These are phyloP conservation scores for Aspergillus biplanus DNA, from an alignment of 495 filamentous ascomycete genomes.

Conservation along the genomic window DNA sequence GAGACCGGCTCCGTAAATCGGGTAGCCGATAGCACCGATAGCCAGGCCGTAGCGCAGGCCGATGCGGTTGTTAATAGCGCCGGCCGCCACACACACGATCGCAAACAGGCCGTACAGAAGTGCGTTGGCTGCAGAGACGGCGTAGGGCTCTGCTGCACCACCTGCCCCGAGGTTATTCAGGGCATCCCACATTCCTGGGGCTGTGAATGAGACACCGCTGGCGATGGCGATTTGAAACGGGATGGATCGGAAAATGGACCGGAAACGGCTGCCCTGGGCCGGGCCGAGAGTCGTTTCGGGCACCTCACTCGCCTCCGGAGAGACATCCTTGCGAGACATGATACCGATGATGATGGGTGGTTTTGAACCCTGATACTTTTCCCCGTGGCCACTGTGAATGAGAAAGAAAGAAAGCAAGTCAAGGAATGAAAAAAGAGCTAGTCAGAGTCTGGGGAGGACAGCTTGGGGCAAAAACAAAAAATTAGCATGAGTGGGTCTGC, in stretches of 20 bases:
- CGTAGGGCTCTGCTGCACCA: conserved; percentile 39
- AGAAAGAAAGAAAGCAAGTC: too few relatives aligned
- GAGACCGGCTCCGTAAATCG: conserved; percentile 55
- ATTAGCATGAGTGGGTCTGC: too few relatives aligned
- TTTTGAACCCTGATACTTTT: neutral
- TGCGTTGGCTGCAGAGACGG: conserved; percentile 38
- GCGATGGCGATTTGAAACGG: conserved; percentile 40
- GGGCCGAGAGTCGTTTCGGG: neutral
- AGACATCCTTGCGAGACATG: neutral
- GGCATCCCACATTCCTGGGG: conserved; percentile 42
- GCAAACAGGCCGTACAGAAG: conserved; percentile 38
- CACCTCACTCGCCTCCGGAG: neutral
- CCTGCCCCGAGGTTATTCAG: conserved; percentile 40
- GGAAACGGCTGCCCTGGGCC: neutral
- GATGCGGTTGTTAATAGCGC: conserved; percentile 52
- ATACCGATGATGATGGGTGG: neutral
- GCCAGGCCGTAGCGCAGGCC: conserved; percentile 63
- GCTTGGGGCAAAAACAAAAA: too few relatives aligned
- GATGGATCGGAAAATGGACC: conserved; percentile 12
- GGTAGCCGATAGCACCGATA: conserved; percentile 54
- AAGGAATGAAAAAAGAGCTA: too few relatives aligned
- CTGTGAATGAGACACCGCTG: conserved; percentile 39
- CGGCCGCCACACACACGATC: conserved; percentile 36
- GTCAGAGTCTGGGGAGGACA: too few relatives aligned
- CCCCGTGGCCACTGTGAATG: neutral